Evolutionary conservation across 2,329 filamentous ascomycete genomes (phyloP).

Genomic region (Colletotrichum orbiculare): DNA sequence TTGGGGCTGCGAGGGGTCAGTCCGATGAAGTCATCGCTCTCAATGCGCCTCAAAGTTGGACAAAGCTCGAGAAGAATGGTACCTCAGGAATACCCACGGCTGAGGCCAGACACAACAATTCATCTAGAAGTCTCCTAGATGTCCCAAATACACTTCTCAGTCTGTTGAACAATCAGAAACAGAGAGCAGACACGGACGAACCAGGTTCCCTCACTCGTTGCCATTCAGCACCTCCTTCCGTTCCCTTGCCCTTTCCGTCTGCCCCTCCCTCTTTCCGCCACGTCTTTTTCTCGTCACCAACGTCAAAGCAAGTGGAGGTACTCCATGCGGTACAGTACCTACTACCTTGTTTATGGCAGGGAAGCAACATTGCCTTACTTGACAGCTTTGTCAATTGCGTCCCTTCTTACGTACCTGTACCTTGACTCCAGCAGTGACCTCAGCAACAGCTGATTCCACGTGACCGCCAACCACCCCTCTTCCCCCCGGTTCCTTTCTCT

Average conservation of each 20-base stretch:
- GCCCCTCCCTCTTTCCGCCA: neutral
- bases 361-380: too few species aligned
- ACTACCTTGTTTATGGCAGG: too few species aligned
- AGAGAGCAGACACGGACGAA: too few species aligned
- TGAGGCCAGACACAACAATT: too few species aligned
- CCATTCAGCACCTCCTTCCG: slow-evolving; percentile 13
- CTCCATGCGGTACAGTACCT: too few species aligned
- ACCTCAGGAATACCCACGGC: too few species aligned
- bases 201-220: too few species aligned
- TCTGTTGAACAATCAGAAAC: too few species aligned
- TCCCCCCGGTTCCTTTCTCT: slow-evolving; percentile 7
- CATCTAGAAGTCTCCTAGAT: too few species aligned
- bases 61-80: neutral
- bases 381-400: neutral
- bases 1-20: slow-evolving; percentile 2
- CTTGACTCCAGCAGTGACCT: slow-evolving; percentile 26
- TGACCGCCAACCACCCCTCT: slow-evolving; percentile 19
- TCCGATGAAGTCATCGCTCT: slow-evolving; percentile 30
- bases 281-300: slow-evolving; percentile 1
- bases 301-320: too few species aligned
- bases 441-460: slow-evolving; percentile 35
- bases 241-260: neutral
- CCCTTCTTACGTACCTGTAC: slow-evolving; percentile 9
- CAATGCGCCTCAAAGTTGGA: slow-evolving; percentile 8
- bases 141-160: too few species aligned